Evolutionary conservation across 2,329 filamentous ascomycete species (phyloP), one percentile per base, ranked within the genome.

Genomic region (Amauroascus verrucosus): DNA sequence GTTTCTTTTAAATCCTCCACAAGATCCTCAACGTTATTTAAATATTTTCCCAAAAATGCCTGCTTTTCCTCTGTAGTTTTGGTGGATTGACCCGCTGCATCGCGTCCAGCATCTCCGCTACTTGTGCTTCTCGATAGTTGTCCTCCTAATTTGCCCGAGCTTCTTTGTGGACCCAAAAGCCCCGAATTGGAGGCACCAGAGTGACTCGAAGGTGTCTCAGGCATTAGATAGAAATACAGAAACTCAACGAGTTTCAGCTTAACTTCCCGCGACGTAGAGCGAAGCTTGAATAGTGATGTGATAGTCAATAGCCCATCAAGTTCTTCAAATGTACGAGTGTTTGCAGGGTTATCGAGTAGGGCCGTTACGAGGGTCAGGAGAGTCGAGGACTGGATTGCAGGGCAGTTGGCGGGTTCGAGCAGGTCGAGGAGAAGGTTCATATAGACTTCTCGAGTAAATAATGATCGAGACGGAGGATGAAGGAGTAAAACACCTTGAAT

Each of bases 371-470:
- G 84, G 2, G 89, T 90, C 53, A 96, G 82, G 28, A 97, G 81
- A 7, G 91, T 90, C 48, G 89, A 83, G 6, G 86, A 91, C 71
- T 97, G 91, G 61, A 97, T 90, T 2, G 86, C 86, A 0, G 90
- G 88, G 67, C 88, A 94, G 70, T 95, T 95, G 65, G 85, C 84
- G 4, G 88, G 86, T 67, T 96, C 90, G 61, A 97, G 85, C 40
- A 97, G 86, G 70, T 97, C 90, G 58, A 97, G 85, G 38, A 97
- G 84, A 54, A 96, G 80, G 67, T 95, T 96, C 91, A 98, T 97
- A 71, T 94, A 86, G 60, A 89, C 84, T 70, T 95, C 89, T 56
- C 89, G 81, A 24, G 84, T 82, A 70, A 97, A 97, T 46, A 97
- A 79, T 13, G 82, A 78, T 67, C 93, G 86, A 64, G 88, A 95